Conservation (phyloP, 306 rosid species). For the Abrus pulchellus region DNA sequence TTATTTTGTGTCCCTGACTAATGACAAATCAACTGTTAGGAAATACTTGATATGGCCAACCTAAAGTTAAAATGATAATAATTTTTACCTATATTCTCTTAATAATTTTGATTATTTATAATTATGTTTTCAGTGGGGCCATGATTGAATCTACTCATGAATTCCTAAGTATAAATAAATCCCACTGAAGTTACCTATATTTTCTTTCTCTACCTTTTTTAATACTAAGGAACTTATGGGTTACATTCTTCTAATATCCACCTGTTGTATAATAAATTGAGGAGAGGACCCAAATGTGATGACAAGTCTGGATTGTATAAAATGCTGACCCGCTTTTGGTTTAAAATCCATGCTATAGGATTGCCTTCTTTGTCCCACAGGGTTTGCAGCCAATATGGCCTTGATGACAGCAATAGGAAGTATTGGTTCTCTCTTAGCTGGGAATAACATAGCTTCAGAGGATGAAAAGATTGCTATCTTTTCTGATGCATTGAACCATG, state of each 20-base stretch:
- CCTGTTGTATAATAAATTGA: constrained; percentile 29
- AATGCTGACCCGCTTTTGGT: constrained; percentile 60
- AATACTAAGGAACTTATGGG: constrained; percentile 33
- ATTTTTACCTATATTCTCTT: neutral
- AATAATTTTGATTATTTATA: constrained; percentile 15
- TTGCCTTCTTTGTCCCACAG: constrained; percentile 99
- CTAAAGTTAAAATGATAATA: constrained; percentile 17
- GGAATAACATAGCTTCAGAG: constrained; percentile 61
- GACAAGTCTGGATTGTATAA: constrained; percentile 37
- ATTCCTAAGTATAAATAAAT: constrained; percentile 29
- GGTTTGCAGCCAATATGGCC: constrained; percentile 99
- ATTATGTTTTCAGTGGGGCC: neutral
- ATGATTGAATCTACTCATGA: constrained; percentile 7
- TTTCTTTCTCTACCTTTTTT: neutral
- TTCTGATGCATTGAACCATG: constrained; percentile 90
- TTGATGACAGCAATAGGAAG: constrained; percentile 89
- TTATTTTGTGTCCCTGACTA: constrained; percentile 18
- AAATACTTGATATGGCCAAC: neutral
- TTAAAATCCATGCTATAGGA: constrained; percentile 80
- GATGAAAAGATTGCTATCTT: constrained; percentile 82
- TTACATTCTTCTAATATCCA: constrained; percentile 30
- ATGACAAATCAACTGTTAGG: constrained; percentile 15
- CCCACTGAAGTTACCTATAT: constrained; percentile 10
- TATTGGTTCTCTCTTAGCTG: constrained; percentile 75
- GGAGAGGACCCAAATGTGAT: constrained; percentile 40